Base-by-base conservation (phyloP, 73 alveolate genomes). In the Blepharisma stoltei region DNA sequence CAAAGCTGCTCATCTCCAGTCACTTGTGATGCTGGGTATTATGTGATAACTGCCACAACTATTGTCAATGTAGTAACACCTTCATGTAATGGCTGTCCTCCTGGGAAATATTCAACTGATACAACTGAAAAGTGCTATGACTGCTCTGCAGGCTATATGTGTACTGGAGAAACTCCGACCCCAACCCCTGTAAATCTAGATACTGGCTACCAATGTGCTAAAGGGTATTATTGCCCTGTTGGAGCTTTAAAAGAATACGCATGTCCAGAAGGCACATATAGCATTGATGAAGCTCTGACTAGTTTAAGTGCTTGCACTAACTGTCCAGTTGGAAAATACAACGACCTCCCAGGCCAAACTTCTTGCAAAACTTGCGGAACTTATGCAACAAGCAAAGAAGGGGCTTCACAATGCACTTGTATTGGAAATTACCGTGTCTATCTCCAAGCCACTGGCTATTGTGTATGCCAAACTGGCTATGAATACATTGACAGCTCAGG, bases 141-240 rank as follows among this genome's bases (percentile, higher is more conserved):
- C 32, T 86, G 93, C 67, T 89, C 81, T 77, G 85, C 88, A 7
- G 94, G 90, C 11, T 83, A 78, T 45, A 78, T 41, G 77, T 87
- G 94, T 48, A 60, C 78, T 23, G 79, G 55, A 18, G 85, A 81
- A 14, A 83, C 94, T 32, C 88, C 91, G 7, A 78, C 83, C 60
- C 94, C 94, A 6, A 83, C 90, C 14, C 91, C 83, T 83, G 86
- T 88, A 55, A 21, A 37, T 38, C 25, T 69, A 2, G 14, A 41
- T 38, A 69, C 21, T n/a, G 79, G 79, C 2, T 41, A 69, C 73
- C 14, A 41, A 69, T 88, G 95, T 76, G 89, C 88, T 1, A 52
- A 83, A 37, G 95, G 95, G 4, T 53, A 65, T 37, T 88, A 83
- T 49, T 88, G 95, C 81, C 95, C 95, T 6, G 66, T 75, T 14